Base-by-base conservation (phyloP, 2,329 filamentous ascomycete genomes). In the Penicillium sp. region DNA sequence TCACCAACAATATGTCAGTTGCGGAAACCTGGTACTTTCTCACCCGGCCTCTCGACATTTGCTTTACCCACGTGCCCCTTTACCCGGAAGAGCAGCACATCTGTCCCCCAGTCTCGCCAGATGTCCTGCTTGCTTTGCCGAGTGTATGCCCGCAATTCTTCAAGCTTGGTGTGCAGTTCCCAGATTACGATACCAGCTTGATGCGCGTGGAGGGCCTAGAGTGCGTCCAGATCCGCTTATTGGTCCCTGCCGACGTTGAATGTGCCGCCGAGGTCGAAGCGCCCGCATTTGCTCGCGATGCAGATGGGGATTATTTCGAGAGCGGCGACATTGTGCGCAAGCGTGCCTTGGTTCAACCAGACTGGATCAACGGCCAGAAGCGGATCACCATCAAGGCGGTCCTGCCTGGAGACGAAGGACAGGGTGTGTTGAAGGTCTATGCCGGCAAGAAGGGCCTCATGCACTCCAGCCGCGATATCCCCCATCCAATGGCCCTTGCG, bases 401-500 rank as follows among this genome's bases (percentile, higher is more conserved):
- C 16, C 82, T 99, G 0, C 94, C 96, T 1, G 91, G 92, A 28
- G 94, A 98, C 68, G 94, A 97, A 78, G 93, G 93, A 13, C 89
- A 91, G 45, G 95, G 92, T 45, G 86, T 90, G 13, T 81, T 99
- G 60, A 97, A 96, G 76, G 82, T 99, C 38, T 99, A 97, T 76
- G 94, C 93, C 13, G 95, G 96, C 62, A 95, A 93, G 76, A 88
- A 93, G 64, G 96, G 96, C 0, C 83, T 99, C 57, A 98, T 98
- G 93, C 95, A 98, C 79, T 96, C 91, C 65, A 94, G 95, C 81
- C 95, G 95, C 76, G 92, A 97, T 74, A 97, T 97, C 58, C 93
- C 95, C 7, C 94, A 99, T 73, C 89, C 93, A 2, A 81, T 99
- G 57, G 93, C 94, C 0, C 89, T 98, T 66, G 88, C 93, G 3